Evolutionary conservation across 768 basidiomycete species (phyloP).

Genomic region (Cubamyces sp.): DNA sequence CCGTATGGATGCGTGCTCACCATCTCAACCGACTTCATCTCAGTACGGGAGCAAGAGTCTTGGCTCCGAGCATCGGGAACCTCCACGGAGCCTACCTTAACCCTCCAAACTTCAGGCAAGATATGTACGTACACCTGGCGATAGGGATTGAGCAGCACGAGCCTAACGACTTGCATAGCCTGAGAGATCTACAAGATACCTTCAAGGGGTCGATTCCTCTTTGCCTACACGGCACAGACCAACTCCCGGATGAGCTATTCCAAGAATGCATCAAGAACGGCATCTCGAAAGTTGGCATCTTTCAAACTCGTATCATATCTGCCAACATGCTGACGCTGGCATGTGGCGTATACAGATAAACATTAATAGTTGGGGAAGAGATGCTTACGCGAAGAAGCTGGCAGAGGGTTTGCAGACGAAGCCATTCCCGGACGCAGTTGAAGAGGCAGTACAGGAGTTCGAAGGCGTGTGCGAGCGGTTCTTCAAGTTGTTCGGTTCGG

Average conservation of each 20-base stretch:
- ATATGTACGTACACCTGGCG: slow-evolving; percentile 39
- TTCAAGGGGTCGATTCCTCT: slow-evolving; percentile 43
- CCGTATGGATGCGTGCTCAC: neutral
- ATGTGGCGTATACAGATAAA: slow-evolving; percentile 38
- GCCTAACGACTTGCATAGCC: slow-evolving; percentile 29
- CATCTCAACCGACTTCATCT: too few relatives aligned
- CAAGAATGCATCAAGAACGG: slow-evolving; percentile 49
- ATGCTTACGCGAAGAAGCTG: slow-evolving; percentile 45
- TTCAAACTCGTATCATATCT: neutral
- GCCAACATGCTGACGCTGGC: neutral
- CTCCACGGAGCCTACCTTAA: slow-evolving; percentile 50
- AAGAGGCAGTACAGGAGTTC: slow-evolving; percentile 49
- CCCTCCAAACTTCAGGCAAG: slow-evolving; percentile 49
- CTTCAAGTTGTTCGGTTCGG: slow-evolving; percentile 45
- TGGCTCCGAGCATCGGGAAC: slow-evolving; percentile 54
- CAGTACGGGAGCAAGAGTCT: slow-evolving; percentile 49
- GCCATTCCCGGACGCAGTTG: slow-evolving; percentile 50
- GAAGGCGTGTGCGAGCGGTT: slow-evolving; percentile 45
- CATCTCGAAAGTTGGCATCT: slow-evolving; percentile 40
- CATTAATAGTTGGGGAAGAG: slow-evolving; percentile 51
- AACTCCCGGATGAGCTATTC: slow-evolving; percentile 49
- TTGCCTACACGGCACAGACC: slow-evolving; percentile 51
- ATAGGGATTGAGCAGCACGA: neutral
- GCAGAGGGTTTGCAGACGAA: slow-evolving; percentile 38
- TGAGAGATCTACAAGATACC: slow-evolving; percentile 40